Evolutionary conservation across 1,284 basidiomycete genomes (phyloP), one percentile per base, ranked within the genome.

Genomic region (Cryptococcus jaspeensis): DNA sequence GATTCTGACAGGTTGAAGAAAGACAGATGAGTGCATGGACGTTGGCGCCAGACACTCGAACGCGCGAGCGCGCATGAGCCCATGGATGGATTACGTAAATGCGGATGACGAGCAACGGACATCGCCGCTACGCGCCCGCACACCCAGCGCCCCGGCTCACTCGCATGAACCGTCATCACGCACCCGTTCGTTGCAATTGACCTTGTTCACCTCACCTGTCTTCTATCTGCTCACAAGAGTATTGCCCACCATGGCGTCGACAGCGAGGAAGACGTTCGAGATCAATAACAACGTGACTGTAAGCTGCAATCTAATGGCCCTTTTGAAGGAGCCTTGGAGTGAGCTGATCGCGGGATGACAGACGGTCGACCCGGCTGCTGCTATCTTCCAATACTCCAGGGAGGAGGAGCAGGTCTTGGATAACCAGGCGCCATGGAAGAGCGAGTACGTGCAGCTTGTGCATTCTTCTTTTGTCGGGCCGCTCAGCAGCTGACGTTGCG

Each of bases 301-400:
- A 25, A 35, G 36, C 38, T 46, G 23, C n/a, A n/a, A n/a, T n/a
- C n/a, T 32, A 20, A 16, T 32, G n/a, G 1, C 20, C 16, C 23
- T 18, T 11, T 15, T 18, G 25, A 47, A 3, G 6, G 25, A 1
- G 23, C 2, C 25, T 38, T 2, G 35, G 28, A 1, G 35, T 35
- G 5, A 49, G 44, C 58, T 61, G 28, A 59, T 39, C 43, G n/a
- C 15, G 28, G 15, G 16, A 37, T 8, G 35, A 39, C 43, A 72
- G 65, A 57, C 61, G 5, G 52, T 76, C 39, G 70, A 73, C 53
- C 69, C 75, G 35, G 65, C 71, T 15, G 92, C 94, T 71, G 85
- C 87, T 64, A 88, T 94, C 61, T 93, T 87, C 77, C 83, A 82
- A 25, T 95, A 86, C 67, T 88, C 96, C 72, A 80, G 78, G 8